phyloP scores from a whole-genome alignment of 495 filamentous ascomycete genomes.

The Daldinia bambusicola region DNA sequence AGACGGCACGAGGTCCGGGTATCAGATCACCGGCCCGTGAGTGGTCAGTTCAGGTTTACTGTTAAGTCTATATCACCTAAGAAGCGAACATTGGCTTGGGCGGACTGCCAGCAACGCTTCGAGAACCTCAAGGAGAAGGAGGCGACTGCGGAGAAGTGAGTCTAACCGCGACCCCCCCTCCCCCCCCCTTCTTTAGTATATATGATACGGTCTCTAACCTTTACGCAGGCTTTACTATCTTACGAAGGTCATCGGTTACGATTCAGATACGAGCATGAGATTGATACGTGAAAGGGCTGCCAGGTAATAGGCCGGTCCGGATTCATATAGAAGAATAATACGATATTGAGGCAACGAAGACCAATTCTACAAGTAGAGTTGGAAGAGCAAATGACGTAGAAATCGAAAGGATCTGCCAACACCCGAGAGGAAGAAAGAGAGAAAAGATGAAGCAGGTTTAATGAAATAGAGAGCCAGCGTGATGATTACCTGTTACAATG shows the following conservation, averaged over 20 bases:
- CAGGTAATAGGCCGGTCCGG: constrained; percentile 48
- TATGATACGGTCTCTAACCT: constrained; percentile 33
- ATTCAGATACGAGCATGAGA: constrained; percentile 51
- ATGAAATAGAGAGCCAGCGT: constrained; percentile 25
- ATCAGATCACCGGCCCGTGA: constrained; percentile 94
- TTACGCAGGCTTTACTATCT: constrained; percentile 55
- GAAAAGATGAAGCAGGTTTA: constrained; percentile 7
- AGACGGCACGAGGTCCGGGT: constrained; percentile 86
- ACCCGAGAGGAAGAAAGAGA: constrained; percentile 2
- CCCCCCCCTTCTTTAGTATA: neutral
- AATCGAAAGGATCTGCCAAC: constrained; percentile 1
- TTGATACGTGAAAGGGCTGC: constrained; percentile 51
- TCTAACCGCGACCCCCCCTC: neutral
- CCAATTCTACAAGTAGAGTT: neutral
- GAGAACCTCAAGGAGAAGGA: constrained; percentile 73
- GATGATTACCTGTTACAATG: constrained; percentile 15
- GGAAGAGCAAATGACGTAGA: neutral
- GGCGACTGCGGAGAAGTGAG: constrained; percentile 66
- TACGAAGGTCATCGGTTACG: constrained; percentile 58
- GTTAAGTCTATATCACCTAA: constrained; percentile 80
- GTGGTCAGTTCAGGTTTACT: constrained; percentile 79
- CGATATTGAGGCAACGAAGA: constrained; percentile 6
- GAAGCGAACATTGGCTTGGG: constrained; percentile 72
- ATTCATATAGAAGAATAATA: constrained; percentile 39
- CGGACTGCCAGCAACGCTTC: constrained; percentile 75